phyloP scores from a whole-genome alignment of 2,329 filamentous ascomycete species.

The Penicillium hordei region DNA sequence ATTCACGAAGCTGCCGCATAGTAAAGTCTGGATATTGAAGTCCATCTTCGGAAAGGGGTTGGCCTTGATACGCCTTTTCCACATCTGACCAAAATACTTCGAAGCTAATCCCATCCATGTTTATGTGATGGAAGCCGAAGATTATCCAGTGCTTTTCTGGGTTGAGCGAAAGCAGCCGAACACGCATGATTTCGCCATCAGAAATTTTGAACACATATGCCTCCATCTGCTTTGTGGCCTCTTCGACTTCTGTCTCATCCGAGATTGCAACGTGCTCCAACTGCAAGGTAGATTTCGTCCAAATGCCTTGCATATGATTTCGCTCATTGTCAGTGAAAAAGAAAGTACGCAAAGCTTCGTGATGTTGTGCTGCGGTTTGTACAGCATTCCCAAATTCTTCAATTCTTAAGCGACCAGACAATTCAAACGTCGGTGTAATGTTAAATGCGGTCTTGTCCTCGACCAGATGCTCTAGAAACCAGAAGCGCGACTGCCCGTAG shows the following conservation, averaged over 20 bases:
- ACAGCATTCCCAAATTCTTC: constrained; percentile 38
- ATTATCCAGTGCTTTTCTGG: constrained; percentile 43
- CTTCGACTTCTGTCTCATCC: constrained; percentile 21
- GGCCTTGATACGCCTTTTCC: constrained; percentile 44
- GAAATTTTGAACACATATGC: constrained; percentile 42
- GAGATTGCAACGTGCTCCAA: constrained; percentile 28
- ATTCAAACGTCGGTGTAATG: constrained; percentile 31
- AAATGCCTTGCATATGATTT: constrained; percentile 23
- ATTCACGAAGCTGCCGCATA: constrained; percentile 29
- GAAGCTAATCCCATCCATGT: constrained; percentile 51
- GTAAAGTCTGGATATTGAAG: constrained; percentile 43
- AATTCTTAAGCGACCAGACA: constrained; percentile 37
- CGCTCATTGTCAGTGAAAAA: constrained; percentile 26
- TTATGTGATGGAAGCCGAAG: constrained; percentile 51
- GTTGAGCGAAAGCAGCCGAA: constrained; percentile 12
- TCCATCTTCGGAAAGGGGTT: constrained; percentile 18
- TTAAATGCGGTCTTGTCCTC: constrained; percentile 45
- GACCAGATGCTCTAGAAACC: constrained; percentile 32
- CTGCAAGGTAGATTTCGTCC: constrained; percentile 24
- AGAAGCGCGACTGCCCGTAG: constrained; percentile 45
- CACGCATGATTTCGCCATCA: constrained; percentile 31
- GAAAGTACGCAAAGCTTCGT: constrained; percentile 37
- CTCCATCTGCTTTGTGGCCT: constrained; percentile 23
- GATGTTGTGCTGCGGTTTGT: constrained; percentile 26
- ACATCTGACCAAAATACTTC: constrained; percentile 48